Base-by-base conservation (phyloP, 163 green algal genomes). In the Trebouxiophyceae sp. region DNA sequence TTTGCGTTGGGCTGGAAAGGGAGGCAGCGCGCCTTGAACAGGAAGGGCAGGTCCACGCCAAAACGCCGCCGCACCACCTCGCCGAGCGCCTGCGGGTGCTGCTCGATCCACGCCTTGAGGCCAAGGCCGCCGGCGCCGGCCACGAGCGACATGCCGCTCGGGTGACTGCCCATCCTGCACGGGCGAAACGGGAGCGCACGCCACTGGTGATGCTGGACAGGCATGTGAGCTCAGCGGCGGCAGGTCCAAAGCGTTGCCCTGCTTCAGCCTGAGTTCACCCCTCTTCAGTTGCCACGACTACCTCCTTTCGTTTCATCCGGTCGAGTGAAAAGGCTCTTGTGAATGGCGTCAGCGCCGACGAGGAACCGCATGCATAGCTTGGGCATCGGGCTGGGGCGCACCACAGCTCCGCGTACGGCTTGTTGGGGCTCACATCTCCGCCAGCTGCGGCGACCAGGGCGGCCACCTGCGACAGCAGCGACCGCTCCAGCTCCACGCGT, bases 131-230 rank as follows among this genome's bases (percentile, higher is more conserved):
- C 73, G 5, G 69, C 81, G 19, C 67, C 68, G 1, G 71, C 50
- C 8, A 96, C 62, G 7, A 84, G 56, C 4, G 89, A 89, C 8
- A 88, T 89, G 7, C 85, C 90, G 28, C 77, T 94, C 0, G 92
- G 90, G 68, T 99, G 94, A 1, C 92, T 97, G n/a, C 94, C 94
- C 88, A 97, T 97, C 93, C 89, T 96, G 73, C 44, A 65, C 31
- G 29, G n/a, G n/a, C n/a, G n/a, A n/a, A n/a, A n/a, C n/a, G n/a
- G n/a, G n/a, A n/a, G n/a, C n/a, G n/a, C n/a, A n/a, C n/a, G n/a
- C n/a, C n/a, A n/a, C n/a, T n/a, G n/a, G n/a, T n/a, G n/a, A n/a
- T n/a, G n/a, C n/a, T n/a, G n/a, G n/a, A n/a, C n/a, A n/a, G n/a
- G n/a, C n/a, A n/a, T n/a, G n/a, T n/a, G n/a, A n/a, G n/a, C n/a